Evolutionary conservation across 768 basidiomycete genomes (phyloP), one percentile per base, ranked within the genome.

Genomic region (Auriscalpium orientale): DNA sequence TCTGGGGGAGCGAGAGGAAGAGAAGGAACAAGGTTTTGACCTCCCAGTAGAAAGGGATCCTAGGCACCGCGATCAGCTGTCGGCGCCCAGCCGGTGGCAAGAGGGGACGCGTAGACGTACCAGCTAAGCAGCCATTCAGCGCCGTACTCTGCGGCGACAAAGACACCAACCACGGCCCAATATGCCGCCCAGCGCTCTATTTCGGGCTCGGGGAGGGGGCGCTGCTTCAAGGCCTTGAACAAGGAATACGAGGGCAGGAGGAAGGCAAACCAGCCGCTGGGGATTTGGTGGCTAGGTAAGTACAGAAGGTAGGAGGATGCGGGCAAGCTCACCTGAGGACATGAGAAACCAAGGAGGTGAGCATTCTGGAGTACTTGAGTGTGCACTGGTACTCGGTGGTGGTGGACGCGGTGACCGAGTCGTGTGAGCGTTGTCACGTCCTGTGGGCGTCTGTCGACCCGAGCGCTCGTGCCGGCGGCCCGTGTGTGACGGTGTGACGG

Each of bases 41-140:
- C 64, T 89, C 87, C 81, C 82, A 87, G 65, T 88, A 89, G 66
- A 89, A 86, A 8, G 87, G 87, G 44, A 89, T 63, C 87, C 87
- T 87, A 62, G 49, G 15, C 18, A 43, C 40, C 18, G 40, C 53
- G 59, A 46, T 54, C 43, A 58, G 55, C 54, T 48, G 20, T 12
- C 46, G 35, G 2, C 53, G 56, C 18, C 28, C 18, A 47, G 46
- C 16, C 34, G 48, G 28, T 28, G 28, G 28, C 28, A 28, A 28
- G 5, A 36, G 33, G 8, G 37, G 55, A 18, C 8, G 37, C 12
- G 13, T 7, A 15, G 21, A 68, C 79, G 54, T 66, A 80, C 87
- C 87, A 89, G 70, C 78, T 80, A 51, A 89, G 68, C 54, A 87
- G 64, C 75, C 82, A 81, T 56, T 86, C 85, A 33, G 79, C 74